A percentile compares a stretch with the other conserved stretches of the same genome.
These are phyloP conservation scores for Vicia villosa DNA, from an alignment of 306 rosid genomes.

Conservation along the genomic window DNA sequence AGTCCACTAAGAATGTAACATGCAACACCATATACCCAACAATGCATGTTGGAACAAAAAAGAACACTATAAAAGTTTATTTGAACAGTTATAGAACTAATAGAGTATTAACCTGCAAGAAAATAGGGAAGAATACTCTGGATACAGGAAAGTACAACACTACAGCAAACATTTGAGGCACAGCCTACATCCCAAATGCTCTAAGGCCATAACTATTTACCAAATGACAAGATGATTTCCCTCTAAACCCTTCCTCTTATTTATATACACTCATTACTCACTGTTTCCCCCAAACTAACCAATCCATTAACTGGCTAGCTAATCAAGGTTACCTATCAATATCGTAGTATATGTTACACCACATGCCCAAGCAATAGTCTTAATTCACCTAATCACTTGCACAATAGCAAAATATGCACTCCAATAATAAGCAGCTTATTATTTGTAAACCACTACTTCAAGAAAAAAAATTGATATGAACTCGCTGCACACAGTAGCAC, in stretches of 20 bases:
- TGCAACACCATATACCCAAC: not conserved
- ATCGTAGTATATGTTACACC: conserved; percentile 8
- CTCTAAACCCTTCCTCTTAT: not conserved
- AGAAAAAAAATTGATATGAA: not conserved
- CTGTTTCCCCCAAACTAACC: not conserved
- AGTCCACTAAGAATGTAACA: conserved; percentile 12
- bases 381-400: conserved; percentile 7
- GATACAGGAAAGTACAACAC: not conserved
- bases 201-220: not conserved
- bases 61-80: not conserved
- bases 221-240: not conserved
- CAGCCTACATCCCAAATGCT: not conserved
- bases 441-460: conserved; percentile 11
- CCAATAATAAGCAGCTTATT: not conserved
- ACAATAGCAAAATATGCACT: conserved; percentile 21
- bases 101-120: not conserved
- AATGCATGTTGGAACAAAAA: not conserved
- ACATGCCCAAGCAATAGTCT: not conserved
- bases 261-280: not conserved
- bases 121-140: not conserved
- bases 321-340: not conserved
- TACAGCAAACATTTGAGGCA: not conserved
- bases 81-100: not conserved
- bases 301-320: not conserved
- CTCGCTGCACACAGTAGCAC: no score